Base-by-base conservation (phyloP, 768 basidiomycete genomes). In the Xanthoconium stramineum region DNA sequence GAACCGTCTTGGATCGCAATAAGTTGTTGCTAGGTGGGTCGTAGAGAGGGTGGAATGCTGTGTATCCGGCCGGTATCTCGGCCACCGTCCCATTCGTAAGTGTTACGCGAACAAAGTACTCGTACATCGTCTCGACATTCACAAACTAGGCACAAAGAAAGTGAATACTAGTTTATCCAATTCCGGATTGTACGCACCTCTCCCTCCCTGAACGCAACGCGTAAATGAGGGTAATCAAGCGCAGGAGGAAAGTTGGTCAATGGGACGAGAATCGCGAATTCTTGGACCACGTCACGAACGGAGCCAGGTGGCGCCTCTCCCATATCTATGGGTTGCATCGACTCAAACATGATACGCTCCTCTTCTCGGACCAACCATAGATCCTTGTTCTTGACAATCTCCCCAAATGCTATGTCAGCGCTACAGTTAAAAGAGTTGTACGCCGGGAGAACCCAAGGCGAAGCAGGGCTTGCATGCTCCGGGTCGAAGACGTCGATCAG, bases 191-290 rank as follows among this genome's bases (percentile, higher is more conserved):
- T 5, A 38, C 37, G 9, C 15, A 56, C 53, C 32, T 47, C 50
- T 49, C n/a, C 53, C 1, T 40, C n/a, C 14, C 54, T 42, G 2
- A 1, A 8, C 8, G 17, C 29, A 20, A 30, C 6, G 4, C 1
- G 17, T 28, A 47, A 30, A 44, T 3, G 35, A 5, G 39, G 11
- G 13, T 44, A 52, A n/a, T 66, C 58, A n/a, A 56, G 14, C 8
- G 43, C 55, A 0, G 56, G 56, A 7, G 63, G 59, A 12, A 55
- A 65, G 46, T 64, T 56, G 3, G 60, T 62, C 19, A 37, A 61
- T 11, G 63, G 60, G 8, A 62, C 45, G 12, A 65, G 42, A 28
- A 61, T 29, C 24, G 60, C 52, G 28, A 61, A 65, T 3, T 42
- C 48, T 29, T 9, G 42, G 15, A 46, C 14, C 2, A 56, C 32